phyloP scores from a whole-genome alignment of 2,329 filamentous ascomycete species.

The Ceratocystis lukuohia region DNA sequence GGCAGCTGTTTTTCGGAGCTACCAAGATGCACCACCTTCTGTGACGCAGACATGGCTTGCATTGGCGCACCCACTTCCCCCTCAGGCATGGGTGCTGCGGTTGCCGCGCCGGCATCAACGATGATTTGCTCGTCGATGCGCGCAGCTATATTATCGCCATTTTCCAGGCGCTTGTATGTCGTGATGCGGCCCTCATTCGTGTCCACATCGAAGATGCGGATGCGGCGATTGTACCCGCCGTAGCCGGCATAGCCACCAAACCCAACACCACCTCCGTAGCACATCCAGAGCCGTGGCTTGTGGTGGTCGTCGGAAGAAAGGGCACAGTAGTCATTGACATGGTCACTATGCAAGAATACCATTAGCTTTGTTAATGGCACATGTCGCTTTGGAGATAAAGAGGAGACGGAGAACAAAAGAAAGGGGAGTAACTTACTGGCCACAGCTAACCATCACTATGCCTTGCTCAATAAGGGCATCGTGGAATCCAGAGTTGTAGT shows the following conservation, averaged over 20 bases:
- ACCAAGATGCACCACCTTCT: slow-evolving; percentile 18
- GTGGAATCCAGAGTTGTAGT: slow-evolving; percentile 84
- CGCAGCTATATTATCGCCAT: slow-evolving; percentile 37
- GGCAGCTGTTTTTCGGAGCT: slow-evolving; percentile 13
- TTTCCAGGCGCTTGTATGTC: slow-evolving; percentile 84
- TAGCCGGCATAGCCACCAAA: slow-evolving; percentile 95
- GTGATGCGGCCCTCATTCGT: slow-evolving; percentile 77
- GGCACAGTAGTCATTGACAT: slow-evolving; percentile 93
- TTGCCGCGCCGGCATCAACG: slow-evolving; percentile 45
- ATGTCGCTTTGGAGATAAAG: not conserved
- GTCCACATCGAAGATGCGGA: slow-evolving; percentile 86
- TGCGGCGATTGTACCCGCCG: slow-evolving; percentile 65
- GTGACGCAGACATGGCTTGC: slow-evolving; percentile 17
- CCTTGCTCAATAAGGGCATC: slow-evolving; percentile 78
- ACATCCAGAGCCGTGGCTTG: slow-evolving; percentile 85
- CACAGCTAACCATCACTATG: slow-evolving; percentile 75
- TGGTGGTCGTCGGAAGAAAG: slow-evolving; percentile 40
- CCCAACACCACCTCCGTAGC: slow-evolving; percentile 81
- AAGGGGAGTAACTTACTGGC: slow-evolving; percentile 55
- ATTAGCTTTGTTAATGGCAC: slow-evolving; percentile 16
- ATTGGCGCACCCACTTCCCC: slow-evolving; percentile 14
- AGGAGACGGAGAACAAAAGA: not conserved
- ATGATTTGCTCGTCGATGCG: slow-evolving; percentile 52
- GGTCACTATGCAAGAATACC: slow-evolving; percentile 45
- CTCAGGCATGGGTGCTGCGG: slow-evolving; percentile 23